Conservation (phyloP, 1,139 yeast species). For the Blastobotrys capitulatus region DNA sequence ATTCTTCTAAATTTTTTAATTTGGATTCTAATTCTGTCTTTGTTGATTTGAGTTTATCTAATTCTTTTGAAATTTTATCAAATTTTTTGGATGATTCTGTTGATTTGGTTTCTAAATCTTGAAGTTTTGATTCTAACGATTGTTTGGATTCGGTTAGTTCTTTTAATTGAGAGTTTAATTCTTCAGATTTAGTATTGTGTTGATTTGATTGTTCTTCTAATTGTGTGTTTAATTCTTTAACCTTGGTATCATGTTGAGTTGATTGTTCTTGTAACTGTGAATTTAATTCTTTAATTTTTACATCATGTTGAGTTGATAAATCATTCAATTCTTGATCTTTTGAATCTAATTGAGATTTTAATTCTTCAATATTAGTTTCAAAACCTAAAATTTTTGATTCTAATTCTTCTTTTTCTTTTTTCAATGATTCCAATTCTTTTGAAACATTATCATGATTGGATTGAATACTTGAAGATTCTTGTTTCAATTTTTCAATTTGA, state of each 20-base stretch:
- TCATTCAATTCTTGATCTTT: slow-evolving; percentile 2
- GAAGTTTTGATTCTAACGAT: slow-evolving; percentile 1
- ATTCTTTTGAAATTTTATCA: background rate
- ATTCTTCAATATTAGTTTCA: no score
- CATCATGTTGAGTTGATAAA: background rate
- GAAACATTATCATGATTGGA: slow-evolving; percentile 6
- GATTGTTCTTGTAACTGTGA: slow-evolving; percentile 1
- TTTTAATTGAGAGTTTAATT: background rate
- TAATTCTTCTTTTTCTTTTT: background rate
- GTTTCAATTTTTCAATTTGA: background rate
- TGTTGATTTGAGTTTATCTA: background rate
- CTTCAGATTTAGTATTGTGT: background rate
- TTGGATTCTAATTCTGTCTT: slow-evolving; percentile 11
- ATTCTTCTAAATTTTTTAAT: slow-evolving; percentile 11
- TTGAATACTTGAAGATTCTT: slow-evolving; percentile 2
- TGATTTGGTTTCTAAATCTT: slow-evolving; percentile 8
- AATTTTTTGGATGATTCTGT: no score
- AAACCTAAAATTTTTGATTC: background rate
- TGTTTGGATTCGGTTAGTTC: background rate
- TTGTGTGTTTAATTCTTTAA: background rate
- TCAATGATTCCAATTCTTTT: background rate
- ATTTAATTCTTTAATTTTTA: no score
- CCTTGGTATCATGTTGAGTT: background rate
- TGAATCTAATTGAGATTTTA: no score
- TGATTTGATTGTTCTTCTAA: slow-evolving; percentile 7